These are phyloP conservation scores for Puya raimondii DNA, from an alignment of 176 grass and related monocot species.

Conservation along the genomic window DNA sequence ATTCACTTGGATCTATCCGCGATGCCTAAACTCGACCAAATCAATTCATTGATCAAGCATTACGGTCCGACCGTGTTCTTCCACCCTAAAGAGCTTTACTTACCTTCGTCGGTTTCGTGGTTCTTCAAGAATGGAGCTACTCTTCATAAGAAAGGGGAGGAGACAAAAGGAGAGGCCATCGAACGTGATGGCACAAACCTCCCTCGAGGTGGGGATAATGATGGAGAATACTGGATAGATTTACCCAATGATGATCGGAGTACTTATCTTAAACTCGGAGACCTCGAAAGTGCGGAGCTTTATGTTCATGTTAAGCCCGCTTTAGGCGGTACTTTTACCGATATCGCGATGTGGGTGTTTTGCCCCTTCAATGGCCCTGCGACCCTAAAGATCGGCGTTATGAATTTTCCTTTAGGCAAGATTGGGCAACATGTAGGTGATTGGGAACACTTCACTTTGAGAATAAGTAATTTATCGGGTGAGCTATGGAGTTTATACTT, in stretches of 20 bases:
- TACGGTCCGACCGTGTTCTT: slow-evolving; percentile 87
- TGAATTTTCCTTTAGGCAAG: slow-evolving; percentile 64
- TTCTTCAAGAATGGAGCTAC: slow-evolving; percentile 88
- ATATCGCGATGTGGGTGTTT: slow-evolving; percentile 91
- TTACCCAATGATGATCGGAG: slow-evolving; percentile 48
- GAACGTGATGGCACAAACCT: slow-evolving; percentile 59
- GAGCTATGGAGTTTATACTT: slow-evolving; percentile 75
- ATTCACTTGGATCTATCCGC: slow-evolving; percentile 38
- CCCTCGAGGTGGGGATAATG: slow-evolving; percentile 67
- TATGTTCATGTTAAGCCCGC: slow-evolving; percentile 80
- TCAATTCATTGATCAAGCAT: slow-evolving; percentile 69
- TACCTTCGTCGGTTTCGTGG: slow-evolving; percentile 87
- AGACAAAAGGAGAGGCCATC: slow-evolving; percentile 48
- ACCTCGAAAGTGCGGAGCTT: slow-evolving; percentile 69
- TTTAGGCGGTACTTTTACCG: slow-evolving; percentile 73
- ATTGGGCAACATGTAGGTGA: slow-evolving; percentile 69
- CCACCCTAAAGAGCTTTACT: slow-evolving; percentile 80
- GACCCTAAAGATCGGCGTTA: slow-evolving; percentile 60
- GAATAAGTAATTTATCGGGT: slow-evolving; percentile 71
- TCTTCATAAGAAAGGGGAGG: slow-evolving; percentile 47
- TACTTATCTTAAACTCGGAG: slow-evolving; percentile 48
- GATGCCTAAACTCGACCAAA: slow-evolving; percentile 83
- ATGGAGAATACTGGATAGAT: slow-evolving; percentile 86
- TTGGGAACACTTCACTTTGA: slow-evolving; percentile 91
- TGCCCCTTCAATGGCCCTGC: slow-evolving; percentile 92